Percentiles rank a stretch among this genome's conserved stretches.
phyloP scores from a whole-genome alignment of 352 stramenopile genomes.

The Globisporangium apiculatum region DNA sequence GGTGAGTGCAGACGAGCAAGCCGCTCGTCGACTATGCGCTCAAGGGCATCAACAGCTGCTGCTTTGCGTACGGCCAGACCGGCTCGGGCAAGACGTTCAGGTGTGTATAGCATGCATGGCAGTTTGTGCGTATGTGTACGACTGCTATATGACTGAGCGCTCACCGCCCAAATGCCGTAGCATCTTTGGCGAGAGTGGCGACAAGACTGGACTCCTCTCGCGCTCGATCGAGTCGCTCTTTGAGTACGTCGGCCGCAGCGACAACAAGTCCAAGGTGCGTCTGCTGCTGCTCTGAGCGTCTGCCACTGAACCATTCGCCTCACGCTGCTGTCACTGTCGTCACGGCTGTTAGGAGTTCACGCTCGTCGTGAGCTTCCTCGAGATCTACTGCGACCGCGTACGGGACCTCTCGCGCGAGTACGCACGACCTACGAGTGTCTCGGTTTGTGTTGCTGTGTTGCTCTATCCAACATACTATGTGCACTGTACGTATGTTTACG shows the following conservation, averaged over 20 bases:
- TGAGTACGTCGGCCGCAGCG: constrained; percentile 59
- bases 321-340: neutral
- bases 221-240: constrained; percentile 89
- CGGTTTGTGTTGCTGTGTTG: no score
- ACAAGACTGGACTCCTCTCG: constrained; percentile 84
- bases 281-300: neutral
- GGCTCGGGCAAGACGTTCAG: constrained; percentile 82
- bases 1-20: constrained; percentile 54
- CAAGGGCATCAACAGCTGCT: constrained; percentile 91
- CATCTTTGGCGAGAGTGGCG: constrained; percentile 86
- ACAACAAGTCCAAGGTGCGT: constrained; percentile 49
- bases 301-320: no score
- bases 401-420: constrained; percentile 88
- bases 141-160: neutral
- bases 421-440: neutral
- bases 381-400: constrained; percentile 93
- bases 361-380: constrained; percentile 87
- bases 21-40: constrained; percentile 86
- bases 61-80: constrained; percentile 90
- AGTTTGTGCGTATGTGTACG: neutral
- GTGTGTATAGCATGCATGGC: constrained; percentile 16
- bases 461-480: no score
- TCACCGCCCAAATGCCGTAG: constrained; percentile 13
- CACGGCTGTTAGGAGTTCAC: constrained; percentile 50
- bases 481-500: neutral